Evolutionary conservation across 1,284 basidiomycete species (phyloP).

Genomic region (Austroboletus sp.): DNA sequence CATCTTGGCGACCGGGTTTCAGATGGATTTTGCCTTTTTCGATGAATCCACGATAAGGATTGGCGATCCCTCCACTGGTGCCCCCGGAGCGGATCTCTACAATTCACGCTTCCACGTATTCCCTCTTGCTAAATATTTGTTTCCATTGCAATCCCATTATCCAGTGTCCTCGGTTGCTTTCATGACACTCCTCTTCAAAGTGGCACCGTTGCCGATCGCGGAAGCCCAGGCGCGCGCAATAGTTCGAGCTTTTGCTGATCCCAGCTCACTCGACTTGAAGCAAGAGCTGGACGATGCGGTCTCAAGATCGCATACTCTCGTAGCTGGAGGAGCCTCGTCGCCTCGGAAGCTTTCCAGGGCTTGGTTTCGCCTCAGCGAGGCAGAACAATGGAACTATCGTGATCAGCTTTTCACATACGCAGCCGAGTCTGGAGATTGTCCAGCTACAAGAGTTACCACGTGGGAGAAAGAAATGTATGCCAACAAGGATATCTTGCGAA

Average conservation of each 20-base stretch:
- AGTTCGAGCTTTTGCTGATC: constrained; percentile 47
- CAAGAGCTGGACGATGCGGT: constrained; percentile 45
- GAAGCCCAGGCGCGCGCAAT: constrained; percentile 63
- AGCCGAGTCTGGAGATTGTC: constrained; percentile 29
- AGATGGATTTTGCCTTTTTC: constrained; percentile 59
- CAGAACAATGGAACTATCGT: constrained; percentile 64
- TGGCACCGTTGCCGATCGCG: constrained; percentile 58
- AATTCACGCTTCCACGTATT: constrained; percentile 62
- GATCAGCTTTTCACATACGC: constrained; percentile 51
- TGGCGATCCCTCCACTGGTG: constrained; percentile 36
- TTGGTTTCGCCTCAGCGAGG: constrained; percentile 49
- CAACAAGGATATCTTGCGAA: constrained; percentile 45
- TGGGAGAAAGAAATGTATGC: constrained; percentile 58
- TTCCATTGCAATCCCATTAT: constrained; percentile 44
- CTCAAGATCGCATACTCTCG: constrained; percentile 42
- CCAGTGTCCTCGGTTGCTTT: constrained; percentile 56
- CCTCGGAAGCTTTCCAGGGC: constrained; percentile 40
- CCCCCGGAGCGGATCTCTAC: constrained; percentile 47
- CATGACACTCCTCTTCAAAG: constrained; percentile 50
- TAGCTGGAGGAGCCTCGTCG: constrained; percentile 27
- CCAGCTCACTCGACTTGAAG: constrained; percentile 42
- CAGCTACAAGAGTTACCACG: constrained; percentile 35
- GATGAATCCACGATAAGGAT: constrained; percentile 30
- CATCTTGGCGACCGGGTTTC: constrained; percentile 70
- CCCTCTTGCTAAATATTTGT: constrained; percentile 52